Conservation (phyloP, 2,329 filamentous ascomycete species). For the Fusarium nurragi region DNA sequence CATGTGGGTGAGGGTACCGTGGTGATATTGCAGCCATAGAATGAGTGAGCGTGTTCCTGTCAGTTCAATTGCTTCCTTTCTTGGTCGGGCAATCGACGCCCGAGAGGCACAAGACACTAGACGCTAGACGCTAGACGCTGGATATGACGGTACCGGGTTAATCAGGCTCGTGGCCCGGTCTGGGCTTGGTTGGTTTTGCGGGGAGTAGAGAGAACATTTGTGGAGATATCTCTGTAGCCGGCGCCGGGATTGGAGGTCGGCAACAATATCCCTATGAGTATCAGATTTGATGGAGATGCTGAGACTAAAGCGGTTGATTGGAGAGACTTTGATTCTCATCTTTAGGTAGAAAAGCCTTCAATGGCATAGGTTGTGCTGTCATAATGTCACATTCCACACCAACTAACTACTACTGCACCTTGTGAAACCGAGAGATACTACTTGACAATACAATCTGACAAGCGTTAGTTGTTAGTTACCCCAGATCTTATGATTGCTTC, state of each 20-base stretch:
- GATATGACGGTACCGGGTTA: slow-evolving; percentile 16
- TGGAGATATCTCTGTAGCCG: slow-evolving; percentile 34
- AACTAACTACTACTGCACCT: background rate
- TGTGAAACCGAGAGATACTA: background rate
- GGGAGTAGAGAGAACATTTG: slow-evolving; percentile 31
- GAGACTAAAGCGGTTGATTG: background rate
- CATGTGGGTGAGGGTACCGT: slow-evolving; percentile 13
- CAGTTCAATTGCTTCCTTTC: slow-evolving; percentile 25
- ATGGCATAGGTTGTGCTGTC: background rate
- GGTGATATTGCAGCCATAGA: slow-evolving; percentile 25
- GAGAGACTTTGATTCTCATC: background rate
- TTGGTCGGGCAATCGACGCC: slow-evolving; percentile 31
- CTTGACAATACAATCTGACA: slow-evolving; percentile 4
- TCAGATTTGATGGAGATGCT: background rate
- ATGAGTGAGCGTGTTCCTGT: slow-evolving; percentile 21
- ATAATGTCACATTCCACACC: background rate
- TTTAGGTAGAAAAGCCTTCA: background rate
- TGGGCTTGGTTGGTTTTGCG: slow-evolving; percentile 31
- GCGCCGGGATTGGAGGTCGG: slow-evolving; percentile 33
- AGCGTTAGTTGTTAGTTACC: slow-evolving; percentile 1
- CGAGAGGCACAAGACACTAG: slow-evolving; percentile 27
- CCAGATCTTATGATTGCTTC: slow-evolving; percentile 8
- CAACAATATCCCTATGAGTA: slow-evolving; percentile 5
- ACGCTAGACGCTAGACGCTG: background rate
- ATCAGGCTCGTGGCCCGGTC: slow-evolving; percentile 30